Conservation (phyloP, 371 early-diverging fungal species). For the Nematocida sp. region DNA sequence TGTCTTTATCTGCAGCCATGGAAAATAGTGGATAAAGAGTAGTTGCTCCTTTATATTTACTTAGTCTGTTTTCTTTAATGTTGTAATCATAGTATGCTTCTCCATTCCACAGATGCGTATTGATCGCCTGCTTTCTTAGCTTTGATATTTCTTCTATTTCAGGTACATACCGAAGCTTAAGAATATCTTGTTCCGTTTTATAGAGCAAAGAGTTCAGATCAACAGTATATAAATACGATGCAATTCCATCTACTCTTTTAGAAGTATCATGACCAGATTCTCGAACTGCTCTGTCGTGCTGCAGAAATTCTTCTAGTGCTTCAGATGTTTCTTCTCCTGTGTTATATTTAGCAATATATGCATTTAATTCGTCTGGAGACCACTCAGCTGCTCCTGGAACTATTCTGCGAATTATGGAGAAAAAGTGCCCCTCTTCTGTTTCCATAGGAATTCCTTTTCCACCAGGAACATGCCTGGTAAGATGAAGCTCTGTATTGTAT, state of each 20-base stretch:
- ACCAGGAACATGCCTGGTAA: constrained; percentile 44
- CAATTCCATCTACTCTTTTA: constrained; percentile 73
- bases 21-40: constrained; percentile 47
- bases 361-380: constrained; percentile 74
- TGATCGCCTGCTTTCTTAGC: constrained; percentile 59
- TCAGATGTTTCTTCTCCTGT: constrained; percentile 16
- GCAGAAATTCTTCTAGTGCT: constrained; percentile 60
- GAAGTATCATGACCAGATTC: constrained; percentile 86
- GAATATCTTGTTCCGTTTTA: constrained; percentile 73
- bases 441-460: constrained; percentile 56
- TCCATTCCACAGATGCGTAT: constrained; percentile 49
- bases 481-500: constrained; percentile 32
- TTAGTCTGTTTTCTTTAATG: constrained; percentile 10
- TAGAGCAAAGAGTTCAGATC: constrained; percentile 81
- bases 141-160: constrained; percentile 29
- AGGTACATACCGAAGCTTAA: constrained; percentile 10
- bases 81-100: constrained; percentile 46
- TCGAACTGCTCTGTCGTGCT: constrained; percentile 73
- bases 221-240: constrained; percentile 65
- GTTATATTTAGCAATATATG: constrained; percentile 58
- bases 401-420: constrained; percentile 8
- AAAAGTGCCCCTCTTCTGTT: constrained; percentile 56
- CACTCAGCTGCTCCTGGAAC: constrained; percentile 76
- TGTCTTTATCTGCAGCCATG: constrained; percentile 23
- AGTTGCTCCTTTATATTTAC: constrained; percentile 51